These are phyloP conservation scores for Pyrenochaeta sp. DNA, from an alignment of 2,329 filamentous ascomycete species.

Conservation along the genomic window DNA sequence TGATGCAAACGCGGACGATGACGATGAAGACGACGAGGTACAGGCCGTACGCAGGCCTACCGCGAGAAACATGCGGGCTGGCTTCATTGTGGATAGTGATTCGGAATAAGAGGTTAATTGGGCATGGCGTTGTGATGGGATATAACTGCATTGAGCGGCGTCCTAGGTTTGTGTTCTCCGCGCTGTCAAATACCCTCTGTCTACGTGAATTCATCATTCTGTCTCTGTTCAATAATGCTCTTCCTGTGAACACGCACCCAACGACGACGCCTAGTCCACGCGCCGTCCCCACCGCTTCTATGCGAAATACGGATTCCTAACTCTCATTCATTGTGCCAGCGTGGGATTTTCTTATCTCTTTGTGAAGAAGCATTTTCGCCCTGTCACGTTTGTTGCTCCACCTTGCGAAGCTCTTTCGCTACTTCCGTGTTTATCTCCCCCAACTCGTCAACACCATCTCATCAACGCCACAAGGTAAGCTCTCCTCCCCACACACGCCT, in stretches of 20 bases:
- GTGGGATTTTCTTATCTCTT: neutral
- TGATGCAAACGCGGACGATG: conserved; percentile 45
- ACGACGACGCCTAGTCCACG: neutral
- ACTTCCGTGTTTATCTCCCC: conserved; percentile 26
- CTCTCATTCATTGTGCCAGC: neutral
- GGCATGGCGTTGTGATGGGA: conserved; percentile 1
- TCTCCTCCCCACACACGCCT: conserved; percentile 8
- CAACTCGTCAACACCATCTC: conserved; percentile 10
- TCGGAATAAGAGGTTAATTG: conserved; percentile 42
- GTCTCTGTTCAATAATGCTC: neutral
- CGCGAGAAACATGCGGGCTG: conserved; percentile 50
- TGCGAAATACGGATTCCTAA: neutral
- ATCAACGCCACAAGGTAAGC: conserved; percentile 25
- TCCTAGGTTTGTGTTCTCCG: conserved; percentile 18
- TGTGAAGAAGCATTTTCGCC: conserved; percentile 3
- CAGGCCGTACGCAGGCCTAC: conserved; percentile 45
- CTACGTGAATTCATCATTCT: neutral
- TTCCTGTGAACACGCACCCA: neutral
- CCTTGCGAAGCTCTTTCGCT: conserved; percentile 10
- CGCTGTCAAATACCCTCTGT: conserved; percentile 35
- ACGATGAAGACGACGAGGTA: conserved; percentile 52
- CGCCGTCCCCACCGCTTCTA: neutral
- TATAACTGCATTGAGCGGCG: conserved; percentile 24
- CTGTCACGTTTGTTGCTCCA: conserved; percentile 17
- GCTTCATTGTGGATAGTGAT: conserved; percentile 57